Evolutionary conservation across 2,329 filamentous ascomycete genomes (phyloP).

Genomic region (Cordyceps javanica): DNA sequence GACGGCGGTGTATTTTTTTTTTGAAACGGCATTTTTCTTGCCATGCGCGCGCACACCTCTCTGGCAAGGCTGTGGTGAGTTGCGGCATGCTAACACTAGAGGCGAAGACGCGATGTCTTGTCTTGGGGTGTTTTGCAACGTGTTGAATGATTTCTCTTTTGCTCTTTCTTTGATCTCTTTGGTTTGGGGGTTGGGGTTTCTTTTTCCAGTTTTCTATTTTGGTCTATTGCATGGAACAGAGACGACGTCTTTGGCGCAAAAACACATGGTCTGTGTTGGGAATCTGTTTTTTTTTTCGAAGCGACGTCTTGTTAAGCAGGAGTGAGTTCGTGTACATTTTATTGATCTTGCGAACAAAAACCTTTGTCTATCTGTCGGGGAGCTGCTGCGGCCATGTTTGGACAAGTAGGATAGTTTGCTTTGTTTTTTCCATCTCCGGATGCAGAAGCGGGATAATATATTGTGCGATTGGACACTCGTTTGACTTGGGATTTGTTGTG

Average conservation of each 20-base stretch:
- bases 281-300: neutral
- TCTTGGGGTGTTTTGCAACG: neutral
- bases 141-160: neutral
- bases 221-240: neutral
- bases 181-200: neutral
- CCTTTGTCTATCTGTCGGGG: neutral
- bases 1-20: neutral
- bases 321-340: conserved; percentile 5
- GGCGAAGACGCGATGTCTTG: neutral
- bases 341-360: neutral
- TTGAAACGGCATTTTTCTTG: neutral
- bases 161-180: neutral
- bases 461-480: neutral
- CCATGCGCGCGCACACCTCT: too few species aligned
- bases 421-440: neutral
- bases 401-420: neutral
- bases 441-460: neutral
- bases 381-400: neutral
- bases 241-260: neutral
- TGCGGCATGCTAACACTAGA: neutral
- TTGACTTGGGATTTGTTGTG: too few species aligned
- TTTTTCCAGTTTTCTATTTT: neutral
- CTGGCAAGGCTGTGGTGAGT: too few species aligned
- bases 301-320: neutral
- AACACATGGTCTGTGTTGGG: neutral